Evolutionary conservation across 2,329 filamentous ascomycete species (phyloP), one percentile per base, ranked within the genome.

Genomic region (Bipolaris zeicola): DNA sequence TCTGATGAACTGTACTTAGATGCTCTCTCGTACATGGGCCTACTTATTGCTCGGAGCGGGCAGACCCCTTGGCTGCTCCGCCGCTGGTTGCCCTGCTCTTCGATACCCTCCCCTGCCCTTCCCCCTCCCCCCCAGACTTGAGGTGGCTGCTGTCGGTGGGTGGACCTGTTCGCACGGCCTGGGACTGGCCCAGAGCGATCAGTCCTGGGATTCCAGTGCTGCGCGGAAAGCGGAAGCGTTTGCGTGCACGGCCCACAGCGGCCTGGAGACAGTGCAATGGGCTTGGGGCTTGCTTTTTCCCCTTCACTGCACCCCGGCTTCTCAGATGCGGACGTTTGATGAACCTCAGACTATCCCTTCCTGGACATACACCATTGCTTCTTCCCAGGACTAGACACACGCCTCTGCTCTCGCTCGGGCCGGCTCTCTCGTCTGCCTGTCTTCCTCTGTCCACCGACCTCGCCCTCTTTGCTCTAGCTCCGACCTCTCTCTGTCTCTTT

Each of bases 211-310:
- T 59, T 55, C 57, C 63, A 55, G 55, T 52, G 55, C 58, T 63
- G 63, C 57, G 62, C 71, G 69, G 69, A 70, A 72, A 64, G 62
- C 72, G 71, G 72, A 72, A 74, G 62, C 63, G 68, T 67, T 63
- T 60, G 60, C 20, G 65, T 54, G 70, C 69, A 71, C 70, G 69
- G 69, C 59, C 59, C 66, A 60, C 50, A 34, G 48, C 55, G 60
- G 60, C 60, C 55, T 55, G 51, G 57, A 58, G 67, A 62, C 62
- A 66, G 57, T 52, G 50, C 50, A 59, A 54, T 63, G 59, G 38
- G 59, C 65, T 62, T 65, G 54, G 58, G 51, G 58, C 64, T 64
- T 67, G 67, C 69, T 66, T 70, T 67, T 68, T 64, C 55, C 61
- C 62, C 60, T 68, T 67, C 55, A 55, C 57, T 43, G 62, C 62